A percentile compares a stretch with the other conserved stretches of the same genome.
Evolutionary conservation across 371 early-diverging fungal genomes (phyloP).

Genomic region (Apophysomyces variabilis): DNA sequence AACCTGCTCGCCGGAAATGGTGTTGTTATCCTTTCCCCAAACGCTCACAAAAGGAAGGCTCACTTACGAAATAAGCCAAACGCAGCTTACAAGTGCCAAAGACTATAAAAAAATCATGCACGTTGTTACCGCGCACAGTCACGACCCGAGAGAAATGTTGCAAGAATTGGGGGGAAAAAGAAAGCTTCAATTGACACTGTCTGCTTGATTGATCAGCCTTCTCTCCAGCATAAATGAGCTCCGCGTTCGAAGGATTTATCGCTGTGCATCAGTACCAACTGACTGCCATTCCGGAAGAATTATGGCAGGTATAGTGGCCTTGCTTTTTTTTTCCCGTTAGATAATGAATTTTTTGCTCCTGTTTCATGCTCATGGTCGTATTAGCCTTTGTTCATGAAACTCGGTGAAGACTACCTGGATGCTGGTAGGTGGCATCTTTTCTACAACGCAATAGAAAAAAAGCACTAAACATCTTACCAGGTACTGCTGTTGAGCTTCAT

Average conservation of each 20-base stretch:
- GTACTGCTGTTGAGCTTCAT: slow-evolving; percentile 56
- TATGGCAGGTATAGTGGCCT: slow-evolving; percentile 57
- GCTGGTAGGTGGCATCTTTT: slow-evolving; percentile 45
- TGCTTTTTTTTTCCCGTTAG: no score
- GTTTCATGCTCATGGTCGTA: neutral
- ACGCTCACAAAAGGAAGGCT: no score
- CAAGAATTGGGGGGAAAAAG: neutral
- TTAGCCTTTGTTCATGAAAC: slow-evolving; percentile 63
- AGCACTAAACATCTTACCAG: slow-evolving; percentile 14
- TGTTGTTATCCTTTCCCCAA: no score
- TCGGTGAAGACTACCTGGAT: slow-evolving; percentile 65
- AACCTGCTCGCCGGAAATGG: no score
- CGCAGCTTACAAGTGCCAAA: no score
- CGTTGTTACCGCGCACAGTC: no score
- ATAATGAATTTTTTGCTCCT: neutral
- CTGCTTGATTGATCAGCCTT: neutral
- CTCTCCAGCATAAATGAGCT: slow-evolving; percentile 8
- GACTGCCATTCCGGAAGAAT: slow-evolving; percentile 55
- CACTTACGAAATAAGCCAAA: no score
- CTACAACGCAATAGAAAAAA: neutral
- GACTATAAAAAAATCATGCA: no score
- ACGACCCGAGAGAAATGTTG: no score
- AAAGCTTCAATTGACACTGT: neutral
- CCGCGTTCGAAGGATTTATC: slow-evolving; percentile 58
- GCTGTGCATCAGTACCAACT: slow-evolving; percentile 68